These are phyloP conservation scores for Phytophthora foliorum DNA, from an alignment of 352 stramenopile genomes.

Conservation along the genomic window DNA sequence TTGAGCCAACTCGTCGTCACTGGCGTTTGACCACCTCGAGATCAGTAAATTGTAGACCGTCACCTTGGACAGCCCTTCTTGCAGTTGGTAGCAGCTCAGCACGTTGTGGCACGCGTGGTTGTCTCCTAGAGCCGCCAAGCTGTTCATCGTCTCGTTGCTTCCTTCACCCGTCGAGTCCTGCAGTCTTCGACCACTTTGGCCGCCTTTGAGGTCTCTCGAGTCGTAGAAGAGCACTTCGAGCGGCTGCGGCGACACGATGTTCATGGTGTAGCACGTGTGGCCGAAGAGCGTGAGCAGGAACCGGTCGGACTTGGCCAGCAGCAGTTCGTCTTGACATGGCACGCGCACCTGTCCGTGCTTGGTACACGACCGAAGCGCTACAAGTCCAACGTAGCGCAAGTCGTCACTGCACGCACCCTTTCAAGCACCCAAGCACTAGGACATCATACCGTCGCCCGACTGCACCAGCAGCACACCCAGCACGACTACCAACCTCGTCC, in stretches of 20 bases:
- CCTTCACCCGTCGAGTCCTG: slow-evolving; percentile 2
- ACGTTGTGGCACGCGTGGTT: slow-evolving; percentile 41
- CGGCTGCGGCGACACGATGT: slow-evolving; percentile 44
- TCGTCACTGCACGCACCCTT: not conserved
- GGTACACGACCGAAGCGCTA: slow-evolving; percentile 48
- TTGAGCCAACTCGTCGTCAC: not conserved
- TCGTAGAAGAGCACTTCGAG: slow-evolving; percentile 72
- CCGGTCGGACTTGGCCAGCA: slow-evolving; percentile 48
- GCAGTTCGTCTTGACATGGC: slow-evolving; percentile 60
- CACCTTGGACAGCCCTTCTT: slow-evolving; percentile 44
- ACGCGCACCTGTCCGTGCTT: slow-evolving; percentile 55
- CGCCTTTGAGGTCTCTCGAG: slow-evolving; percentile 32
- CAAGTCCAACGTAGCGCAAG: not conserved
- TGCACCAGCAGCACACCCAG: slow-evolving; percentile 10
- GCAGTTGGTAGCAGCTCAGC: slow-evolving; percentile 41
- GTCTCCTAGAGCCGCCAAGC: slow-evolving; percentile 20
- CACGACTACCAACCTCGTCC: slow-evolving; percentile 3
- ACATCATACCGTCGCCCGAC: slow-evolving; percentile 13
- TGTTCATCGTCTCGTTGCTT: slow-evolving; percentile 12
- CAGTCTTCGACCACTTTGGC: slow-evolving; percentile 20
- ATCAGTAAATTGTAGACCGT: slow-evolving; percentile 60
- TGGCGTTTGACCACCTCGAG: slow-evolving; percentile 32
- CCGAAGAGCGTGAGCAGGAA: slow-evolving; percentile 70
- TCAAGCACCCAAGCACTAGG: not conserved
- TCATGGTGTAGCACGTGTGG: slow-evolving; percentile 63